Evolutionary conservation across 2,329 filamentous ascomycete species (phyloP).

Genomic region (Cercospora citrullina): DNA sequence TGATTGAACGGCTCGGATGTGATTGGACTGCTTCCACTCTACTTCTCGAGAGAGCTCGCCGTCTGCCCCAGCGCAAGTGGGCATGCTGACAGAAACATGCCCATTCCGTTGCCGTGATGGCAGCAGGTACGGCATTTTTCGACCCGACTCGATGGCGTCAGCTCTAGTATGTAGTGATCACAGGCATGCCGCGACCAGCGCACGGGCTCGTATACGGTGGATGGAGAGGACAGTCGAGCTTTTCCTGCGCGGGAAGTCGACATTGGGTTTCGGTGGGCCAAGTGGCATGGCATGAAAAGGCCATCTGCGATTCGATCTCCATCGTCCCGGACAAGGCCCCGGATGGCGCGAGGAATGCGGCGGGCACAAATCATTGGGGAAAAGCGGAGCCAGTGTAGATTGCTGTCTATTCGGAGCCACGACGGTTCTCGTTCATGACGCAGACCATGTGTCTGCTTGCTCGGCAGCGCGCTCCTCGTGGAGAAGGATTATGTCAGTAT

Average conservation of each 20-base stretch:
- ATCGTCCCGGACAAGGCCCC: background rate
- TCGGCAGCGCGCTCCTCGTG: background rate
- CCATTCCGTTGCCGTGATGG: background rate
- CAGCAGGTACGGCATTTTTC: constrained; percentile 5
- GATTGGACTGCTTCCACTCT: background rate
- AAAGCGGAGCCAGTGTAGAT: background rate
- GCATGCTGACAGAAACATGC: constrained; percentile 13
- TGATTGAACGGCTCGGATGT: background rate
- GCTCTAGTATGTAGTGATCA: constrained; percentile 6
- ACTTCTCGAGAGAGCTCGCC: background rate
- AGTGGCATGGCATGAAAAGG: background rate
- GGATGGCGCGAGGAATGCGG: background rate
- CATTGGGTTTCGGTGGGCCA: background rate
- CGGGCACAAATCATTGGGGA: background rate
- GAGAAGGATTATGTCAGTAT: constrained; percentile 5
- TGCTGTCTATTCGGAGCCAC: background rate
- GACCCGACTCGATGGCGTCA: constrained; percentile 20
- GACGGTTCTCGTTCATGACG: constrained; percentile 12
- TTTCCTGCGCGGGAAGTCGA: background rate
- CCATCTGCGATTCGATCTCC: background rate
- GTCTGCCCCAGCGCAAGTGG: background rate
- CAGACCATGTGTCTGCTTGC: constrained; percentile 13
- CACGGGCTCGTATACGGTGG: constrained; percentile 10
- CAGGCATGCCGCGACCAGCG: constrained; percentile 1
- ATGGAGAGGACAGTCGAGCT: constrained; percentile 10